Conservation (phyloP, 305 asterid species). For the Fraxinus floribunda region DNA sequence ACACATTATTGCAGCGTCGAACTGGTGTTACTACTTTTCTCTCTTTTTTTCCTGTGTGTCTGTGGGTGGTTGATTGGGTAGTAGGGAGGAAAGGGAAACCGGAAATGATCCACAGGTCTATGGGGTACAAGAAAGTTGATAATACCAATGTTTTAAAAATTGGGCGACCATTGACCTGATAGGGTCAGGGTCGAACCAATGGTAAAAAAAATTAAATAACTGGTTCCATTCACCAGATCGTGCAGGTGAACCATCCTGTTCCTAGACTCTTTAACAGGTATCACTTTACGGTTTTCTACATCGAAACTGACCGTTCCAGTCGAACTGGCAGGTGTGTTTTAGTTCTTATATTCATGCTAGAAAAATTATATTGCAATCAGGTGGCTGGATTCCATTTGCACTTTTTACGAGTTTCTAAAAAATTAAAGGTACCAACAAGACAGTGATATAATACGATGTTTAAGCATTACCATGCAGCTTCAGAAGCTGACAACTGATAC, state of each 20-base stretch:
- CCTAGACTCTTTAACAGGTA: neutral
- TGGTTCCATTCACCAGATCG: neutral
- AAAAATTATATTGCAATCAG: neutral
- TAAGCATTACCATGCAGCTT: neutral
- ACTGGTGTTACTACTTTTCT: neutral
- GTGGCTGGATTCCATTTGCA: neutral
- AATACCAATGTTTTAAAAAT: neutral
- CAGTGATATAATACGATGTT: neutral
- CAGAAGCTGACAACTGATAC: neutral
- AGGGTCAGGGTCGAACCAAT: neutral
- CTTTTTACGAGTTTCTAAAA: neutral
- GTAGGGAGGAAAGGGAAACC: neutral
- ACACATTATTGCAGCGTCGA: neutral
- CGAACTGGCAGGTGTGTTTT: neutral
- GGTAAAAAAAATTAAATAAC: neutral
- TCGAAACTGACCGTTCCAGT: neutral
- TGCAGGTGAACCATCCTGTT: neutral
- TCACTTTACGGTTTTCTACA: neutral
- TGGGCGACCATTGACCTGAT: neutral
- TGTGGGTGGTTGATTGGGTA: neutral
- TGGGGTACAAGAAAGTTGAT: neutral
- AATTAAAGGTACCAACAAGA: neutral
- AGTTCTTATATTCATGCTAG: neutral
- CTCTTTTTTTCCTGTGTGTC: neutral
- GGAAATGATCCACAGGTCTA: neutral